Evolutionary conservation across 257 asterid genomes (phyloP).

Genomic region (Fraxinus quadrangulata): DNA sequence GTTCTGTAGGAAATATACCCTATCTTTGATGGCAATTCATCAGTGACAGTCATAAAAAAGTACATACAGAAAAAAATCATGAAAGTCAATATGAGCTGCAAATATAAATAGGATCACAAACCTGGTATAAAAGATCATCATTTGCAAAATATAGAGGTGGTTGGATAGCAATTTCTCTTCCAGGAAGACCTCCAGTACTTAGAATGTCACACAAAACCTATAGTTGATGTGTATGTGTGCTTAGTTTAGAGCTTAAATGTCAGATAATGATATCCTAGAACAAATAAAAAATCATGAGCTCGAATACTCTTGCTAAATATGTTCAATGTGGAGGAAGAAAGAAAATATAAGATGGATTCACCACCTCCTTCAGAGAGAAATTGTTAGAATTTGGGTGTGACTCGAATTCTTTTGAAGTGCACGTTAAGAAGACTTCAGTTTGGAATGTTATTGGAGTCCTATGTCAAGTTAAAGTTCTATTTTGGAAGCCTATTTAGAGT

Average conservation of each 20-base stretch:
- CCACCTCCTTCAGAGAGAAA: not conserved
- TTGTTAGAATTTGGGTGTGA: too few relatives aligned
- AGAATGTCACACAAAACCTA: constrained; percentile 93
- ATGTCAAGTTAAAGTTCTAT: too few relatives aligned
- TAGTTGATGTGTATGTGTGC: constrained; percentile 25
- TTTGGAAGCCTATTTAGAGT: too few relatives aligned
- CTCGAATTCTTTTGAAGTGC: too few relatives aligned
- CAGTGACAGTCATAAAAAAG: constrained; percentile 24
- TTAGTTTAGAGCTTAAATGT: constrained; percentile 20
- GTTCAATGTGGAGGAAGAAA: not conserved
- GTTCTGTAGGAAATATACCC: constrained; percentile 91
- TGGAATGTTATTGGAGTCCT: too few relatives aligned
- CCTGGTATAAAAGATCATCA: constrained; percentile 95
- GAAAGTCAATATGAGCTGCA: constrained; percentile 15
- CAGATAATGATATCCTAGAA: constrained; percentile 15
- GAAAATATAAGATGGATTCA: not conserved
- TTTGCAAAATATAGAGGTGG: constrained; percentile 83
- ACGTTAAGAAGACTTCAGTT: too few relatives aligned
- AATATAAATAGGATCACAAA: constrained; percentile 29
- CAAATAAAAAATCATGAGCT: constrained; percentile 14
- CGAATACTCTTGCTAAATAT: not conserved
- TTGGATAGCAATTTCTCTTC: constrained; percentile 71
- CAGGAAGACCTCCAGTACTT: constrained; percentile 96
- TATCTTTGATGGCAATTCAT: constrained; percentile 41
- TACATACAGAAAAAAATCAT: not conserved